A percentile compares a stretch with the other conserved stretches of the same genome.
phyloP scores from a whole-genome alignment of 768 basidiomycete genomes.

The Phlebiopsis gigantea region DNA sequence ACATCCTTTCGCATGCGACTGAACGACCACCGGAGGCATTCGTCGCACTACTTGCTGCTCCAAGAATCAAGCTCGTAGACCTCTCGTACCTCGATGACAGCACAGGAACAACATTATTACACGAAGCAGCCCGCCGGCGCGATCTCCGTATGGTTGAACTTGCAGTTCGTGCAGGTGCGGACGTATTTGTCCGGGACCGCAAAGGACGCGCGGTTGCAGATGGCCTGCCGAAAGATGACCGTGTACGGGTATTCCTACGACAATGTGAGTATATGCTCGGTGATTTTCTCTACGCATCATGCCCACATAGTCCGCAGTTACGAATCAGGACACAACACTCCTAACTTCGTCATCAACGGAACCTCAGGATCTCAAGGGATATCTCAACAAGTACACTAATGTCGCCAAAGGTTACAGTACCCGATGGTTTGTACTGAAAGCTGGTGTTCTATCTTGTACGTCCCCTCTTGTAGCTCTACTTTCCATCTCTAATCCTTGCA shows the following conservation, averaged over 20 bases:
- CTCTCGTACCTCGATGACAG: slow-evolving; percentile 75
- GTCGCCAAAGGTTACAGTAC: slow-evolving; percentile 87
- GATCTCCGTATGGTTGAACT: slow-evolving; percentile 80
- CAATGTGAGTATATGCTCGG: slow-evolving; percentile 55
- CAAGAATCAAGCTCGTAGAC: slow-evolving; percentile 66
- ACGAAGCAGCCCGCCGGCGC: slow-evolving; percentile 80
- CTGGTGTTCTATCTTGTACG: slow-evolving; percentile 81
- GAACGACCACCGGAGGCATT: slow-evolving; percentile 35
- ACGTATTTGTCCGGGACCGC: slow-evolving; percentile 81
- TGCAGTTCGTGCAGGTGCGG: slow-evolving; percentile 80
- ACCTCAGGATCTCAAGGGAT: slow-evolving; percentile 65
- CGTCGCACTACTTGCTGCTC: slow-evolving; percentile 56
- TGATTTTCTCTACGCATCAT: neutral
- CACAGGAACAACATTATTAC: slow-evolving; percentile 74
- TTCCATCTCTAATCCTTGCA: neutral
- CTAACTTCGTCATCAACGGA: slow-evolving; percentile 45
- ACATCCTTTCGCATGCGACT: slow-evolving; percentile 55
- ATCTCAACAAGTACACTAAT: slow-evolving; percentile 89
- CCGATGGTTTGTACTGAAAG: slow-evolving; percentile 88
- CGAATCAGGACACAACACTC: slow-evolving; percentile 73
- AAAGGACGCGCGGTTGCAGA: slow-evolving; percentile 64
- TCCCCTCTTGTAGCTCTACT: neutral
- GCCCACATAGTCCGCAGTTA: slow-evolving; percentile 40
- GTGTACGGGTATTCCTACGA: slow-evolving; percentile 73
- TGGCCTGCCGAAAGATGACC: slow-evolving; percentile 71